Evolutionary conservation across 352 stramenopile genomes (phyloP), one percentile per base, ranked within the genome.

Genomic region (Pythium rishiriense): DNA sequence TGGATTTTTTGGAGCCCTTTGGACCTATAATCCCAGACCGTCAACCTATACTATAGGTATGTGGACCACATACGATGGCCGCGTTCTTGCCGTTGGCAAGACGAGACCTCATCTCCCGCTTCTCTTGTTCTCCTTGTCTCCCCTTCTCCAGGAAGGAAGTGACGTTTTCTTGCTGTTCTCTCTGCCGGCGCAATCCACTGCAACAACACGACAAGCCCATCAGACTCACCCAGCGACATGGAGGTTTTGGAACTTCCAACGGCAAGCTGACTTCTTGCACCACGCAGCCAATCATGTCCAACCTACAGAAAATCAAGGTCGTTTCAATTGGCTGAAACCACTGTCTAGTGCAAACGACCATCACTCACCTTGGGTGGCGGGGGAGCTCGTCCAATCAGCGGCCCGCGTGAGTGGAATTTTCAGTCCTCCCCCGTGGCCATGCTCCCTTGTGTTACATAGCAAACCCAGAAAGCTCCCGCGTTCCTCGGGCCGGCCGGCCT

Each of bases 351-450:
- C 63, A 60, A 61, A 1, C 25, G 66, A 73, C 66, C 66, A 73
- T 62, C 66, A 73, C 66, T 69, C 66, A 73, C 61, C 24, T 8
- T 59, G 21, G 17, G 45, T 19, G 54, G 21, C 60, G 37, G 25
- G n/a, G n/a, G n/a, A n/a, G 24, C 62, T 22, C 52, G 64, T 21
- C 72, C 74, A 85, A 82, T 82, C 52, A 79, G 25, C 29, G 24
- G 6, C 10, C 39, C 0, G 2, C 11, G 67, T 68, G 21, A 51
- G 56, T 49, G 62, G 72, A 81, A 81, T 58, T 49, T 84, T 81
- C 75, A 69, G 39, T 49, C 29, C 48, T 25, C n/a, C 1, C 22
- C 17, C 5, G 9, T 21, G 31, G 17, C 19, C 41, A 33, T 46
- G 2, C 37, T 8, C 41, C 29, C 24, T 21, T 17, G 11, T 25